Percentiles rank a stretch among this genome's conserved stretches.
Conservation (phyloP, 768 basidiomycete species). For the Hemileccinum rubropunctum region DNA sequence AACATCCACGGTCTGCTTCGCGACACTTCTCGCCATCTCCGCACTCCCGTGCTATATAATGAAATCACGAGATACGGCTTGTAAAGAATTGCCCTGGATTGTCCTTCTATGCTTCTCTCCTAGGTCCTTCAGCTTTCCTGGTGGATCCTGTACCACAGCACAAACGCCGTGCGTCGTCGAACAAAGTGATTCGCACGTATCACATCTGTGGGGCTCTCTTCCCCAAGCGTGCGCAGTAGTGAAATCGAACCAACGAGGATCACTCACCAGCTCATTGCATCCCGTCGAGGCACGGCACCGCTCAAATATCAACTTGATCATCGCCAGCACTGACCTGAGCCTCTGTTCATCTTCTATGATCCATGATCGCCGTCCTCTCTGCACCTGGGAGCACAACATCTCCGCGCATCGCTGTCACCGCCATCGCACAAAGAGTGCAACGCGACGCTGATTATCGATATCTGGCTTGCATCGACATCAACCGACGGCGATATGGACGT, state of each 20-base stretch:
- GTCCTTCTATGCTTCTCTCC: constrained; percentile 24
- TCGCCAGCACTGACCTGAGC: not conserved
- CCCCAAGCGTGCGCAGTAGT: constrained; percentile 5
- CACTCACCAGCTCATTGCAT: constrained; percentile 1
- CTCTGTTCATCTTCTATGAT: not conserved
- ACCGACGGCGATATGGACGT: constrained; percentile 5
- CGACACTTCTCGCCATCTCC: constrained; percentile 28
- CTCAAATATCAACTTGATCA: constrained; percentile 5
- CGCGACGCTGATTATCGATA: too few relatives aligned
- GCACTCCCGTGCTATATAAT: constrained; percentile 22
- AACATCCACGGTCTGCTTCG: too few relatives aligned
- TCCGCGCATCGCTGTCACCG: too few relatives aligned
- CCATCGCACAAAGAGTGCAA: too few relatives aligned
- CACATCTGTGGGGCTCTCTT: constrained; percentile 1
- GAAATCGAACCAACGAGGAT: constrained; percentile 22
- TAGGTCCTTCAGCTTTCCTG: constrained; percentile 18
- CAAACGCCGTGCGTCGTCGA: constrained; percentile 17
- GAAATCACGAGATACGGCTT: constrained; percentile 25
- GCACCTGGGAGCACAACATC: too few relatives aligned
- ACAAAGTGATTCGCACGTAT: constrained; percentile 19
- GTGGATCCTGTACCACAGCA: constrained; percentile 28
- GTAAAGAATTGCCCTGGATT: constrained; percentile 18
- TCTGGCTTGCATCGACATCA: too few relatives aligned
- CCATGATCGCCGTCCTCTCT: constrained; percentile 15
- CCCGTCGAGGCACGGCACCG: constrained; percentile 7